A percentile compares a stretch with the other conserved stretches of the same genome.
Evolutionary conservation across 2,329 filamentous ascomycete species (phyloP).

Genomic region (Ambrosiella xylebori): DNA sequence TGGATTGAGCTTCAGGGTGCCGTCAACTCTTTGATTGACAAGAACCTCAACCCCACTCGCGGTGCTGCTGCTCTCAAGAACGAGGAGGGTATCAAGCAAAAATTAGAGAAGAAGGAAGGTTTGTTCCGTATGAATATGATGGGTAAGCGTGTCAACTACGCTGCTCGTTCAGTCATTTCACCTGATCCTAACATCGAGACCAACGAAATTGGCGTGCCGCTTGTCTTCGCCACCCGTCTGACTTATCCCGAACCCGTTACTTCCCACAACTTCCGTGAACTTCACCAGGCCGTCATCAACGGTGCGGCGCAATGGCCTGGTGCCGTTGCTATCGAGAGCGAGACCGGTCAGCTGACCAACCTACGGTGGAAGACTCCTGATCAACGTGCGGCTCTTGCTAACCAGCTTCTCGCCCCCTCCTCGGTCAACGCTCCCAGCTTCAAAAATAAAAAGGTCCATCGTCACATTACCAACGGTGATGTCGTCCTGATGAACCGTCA

Average conservation of each 20-base stretch:
- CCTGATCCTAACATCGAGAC: conserved; percentile 98
- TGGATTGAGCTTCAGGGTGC: conserved; percentile 74
- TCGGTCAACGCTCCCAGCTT: conserved; percentile 56
- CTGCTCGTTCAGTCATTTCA: conserved; percentile 91
- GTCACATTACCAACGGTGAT: conserved; percentile 90
- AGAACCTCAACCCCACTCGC: conserved; percentile 67
- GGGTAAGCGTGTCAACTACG: conserved; percentile 98
- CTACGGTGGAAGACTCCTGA: conserved; percentile 74
- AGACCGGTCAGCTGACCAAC: conserved; percentile 80
- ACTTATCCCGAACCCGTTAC: conserved; percentile 97
- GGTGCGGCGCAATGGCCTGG: conserved; percentile 88
- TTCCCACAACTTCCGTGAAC: conserved; percentile 87
- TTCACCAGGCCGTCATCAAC: conserved; percentile 93
- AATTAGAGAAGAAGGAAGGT: conserved; percentile 96
- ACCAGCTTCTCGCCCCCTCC: conserved; percentile 77
- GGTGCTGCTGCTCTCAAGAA: conserved; percentile 61
- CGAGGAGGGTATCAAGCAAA: conserved; percentile 92
- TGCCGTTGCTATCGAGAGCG: conserved; percentile 85
- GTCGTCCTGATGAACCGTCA: conserved; percentile 98
- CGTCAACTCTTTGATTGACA: conserved; percentile 86
- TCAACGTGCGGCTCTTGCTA: conserved; percentile 76
- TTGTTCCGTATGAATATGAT: conserved; percentile 99
- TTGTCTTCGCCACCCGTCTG: conserved; percentile 91
- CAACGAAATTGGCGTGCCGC: conserved; percentile 93
- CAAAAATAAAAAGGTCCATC: conserved; percentile 88